Base-by-base conservation (phyloP, 1,284 basidiomycete genomes). In the Paramarasmius palmivorus region DNA sequence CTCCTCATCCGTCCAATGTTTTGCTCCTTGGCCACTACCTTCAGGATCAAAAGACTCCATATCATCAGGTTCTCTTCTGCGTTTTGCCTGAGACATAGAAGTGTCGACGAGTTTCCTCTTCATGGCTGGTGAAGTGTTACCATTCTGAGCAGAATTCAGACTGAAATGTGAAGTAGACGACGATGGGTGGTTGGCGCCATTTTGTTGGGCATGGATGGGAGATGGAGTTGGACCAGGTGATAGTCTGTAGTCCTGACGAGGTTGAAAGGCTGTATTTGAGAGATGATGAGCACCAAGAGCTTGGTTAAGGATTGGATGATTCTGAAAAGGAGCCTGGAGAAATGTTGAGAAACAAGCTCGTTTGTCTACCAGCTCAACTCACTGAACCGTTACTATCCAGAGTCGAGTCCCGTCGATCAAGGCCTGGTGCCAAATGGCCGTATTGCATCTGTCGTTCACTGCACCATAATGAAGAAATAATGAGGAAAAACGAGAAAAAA, bases 1-100 rank as follows among this genome's bases (percentile, higher is more conserved):
- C 65, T 90, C 88, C 14, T 87, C 85, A 64, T 90, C 88, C 0
- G 86, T 86, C 87, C 88, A 90, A 61, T 90, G 87, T 59, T 90
- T 88, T 2, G 87, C 85, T 20, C 87, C 87, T 52, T 78, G 78
- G 2, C 71, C 75, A 10, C 66, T 61, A 36, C 68, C 72, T 55
- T 84, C 82, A 4, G 29, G 23, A 59, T 84, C 83, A 56, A 77
- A 82, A 17, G 60, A 59, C 42, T 83, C 78, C 1, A 58, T 64
- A 7, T 50, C 39, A 12, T 78, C 75, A 0, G 61, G 64, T 15
- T 82, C 80, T 35, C 80, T 71, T 23, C 82, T 72, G 38, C 80
- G 73, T 65, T 84, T 85, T 41, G 70, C 64, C 52, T 75, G 73
- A 5, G 66, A 46, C 34, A 69, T 65, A 39, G 64, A 50, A 41